Conservation (phyloP, 1,139 yeast species). For the Magnusiomyces suaveolens region DNA sequence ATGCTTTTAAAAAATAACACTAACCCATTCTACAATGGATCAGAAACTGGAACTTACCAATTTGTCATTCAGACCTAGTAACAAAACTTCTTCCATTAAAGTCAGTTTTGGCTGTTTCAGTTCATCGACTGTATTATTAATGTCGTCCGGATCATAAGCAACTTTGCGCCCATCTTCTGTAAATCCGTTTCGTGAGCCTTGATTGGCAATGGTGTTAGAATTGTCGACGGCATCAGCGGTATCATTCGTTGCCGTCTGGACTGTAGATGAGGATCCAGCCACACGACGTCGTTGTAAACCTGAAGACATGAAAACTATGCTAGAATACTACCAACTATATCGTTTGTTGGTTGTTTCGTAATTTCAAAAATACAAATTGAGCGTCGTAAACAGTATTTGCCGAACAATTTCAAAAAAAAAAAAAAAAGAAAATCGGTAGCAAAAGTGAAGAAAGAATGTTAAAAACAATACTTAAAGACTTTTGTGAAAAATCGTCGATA, state of each 20-base stretch:
- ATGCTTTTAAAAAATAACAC: too few relatives aligned
- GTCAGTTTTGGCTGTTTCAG: conserved; percentile 62
- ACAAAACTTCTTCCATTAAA: conserved; percentile 88
- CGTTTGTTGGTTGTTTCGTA: too few relatives aligned
- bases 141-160: conserved; percentile 75
- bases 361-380: too few relatives aligned
- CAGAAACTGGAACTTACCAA: conserved; percentile 36
- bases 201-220: not conserved
- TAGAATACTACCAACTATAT: too few relatives aligned
- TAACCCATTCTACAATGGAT: too few relatives aligned
- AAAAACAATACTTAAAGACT: too few relatives aligned
- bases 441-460: too few relatives aligned
- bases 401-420: too few relatives aligned
- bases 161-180: conserved; percentile 45
- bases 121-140: conserved; percentile 42
- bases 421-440: too few relatives aligned
- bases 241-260: conserved; percentile 1
- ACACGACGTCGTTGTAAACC: conserved; percentile 44
- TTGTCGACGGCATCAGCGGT: conserved; percentile 5
- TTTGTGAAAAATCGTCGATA: too few relatives aligned
- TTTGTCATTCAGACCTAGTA: conserved; percentile 87
- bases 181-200: conserved; percentile 8
- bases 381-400: too few relatives aligned
- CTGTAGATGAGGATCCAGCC: conserved; percentile 19
- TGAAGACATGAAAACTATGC: conserved; percentile 29